These are phyloP conservation scores for Penicillium sp. DNA, from an alignment of 2,329 filamentous ascomycete species.

Conservation along the genomic window DNA sequence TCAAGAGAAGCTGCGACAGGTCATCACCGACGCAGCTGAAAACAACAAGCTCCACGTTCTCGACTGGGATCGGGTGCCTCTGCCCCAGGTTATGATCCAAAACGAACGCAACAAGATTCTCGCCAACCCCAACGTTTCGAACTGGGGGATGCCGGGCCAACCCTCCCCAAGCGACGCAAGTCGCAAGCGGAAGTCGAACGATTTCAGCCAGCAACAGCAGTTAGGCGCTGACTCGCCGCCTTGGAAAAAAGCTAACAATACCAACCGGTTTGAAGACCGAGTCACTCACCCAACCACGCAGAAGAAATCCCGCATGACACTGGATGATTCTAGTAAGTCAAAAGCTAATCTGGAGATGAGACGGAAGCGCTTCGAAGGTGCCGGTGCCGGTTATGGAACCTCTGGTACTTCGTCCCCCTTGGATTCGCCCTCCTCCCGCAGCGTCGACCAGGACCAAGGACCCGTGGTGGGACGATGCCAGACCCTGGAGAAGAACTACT, in stretches of 20 bases:
- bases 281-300: slow-evolving; percentile 64
- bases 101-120: slow-evolving; percentile 62
- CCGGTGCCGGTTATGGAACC: slow-evolving; percentile 44
- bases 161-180: slow-evolving; percentile 39
- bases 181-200: slow-evolving; percentile 83
- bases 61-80: slow-evolving; percentile 79
- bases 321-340: slow-evolving; percentile 77
- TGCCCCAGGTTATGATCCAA: slow-evolving; percentile 82
- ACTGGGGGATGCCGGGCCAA: slow-evolving; percentile 34
- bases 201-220: slow-evolving; percentile 53
- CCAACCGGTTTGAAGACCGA: slow-evolving; percentile 69
- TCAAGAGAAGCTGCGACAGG: slow-evolving; percentile 79
- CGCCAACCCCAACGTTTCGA: slow-evolving; percentile 46
- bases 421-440: slow-evolving; percentile 51
- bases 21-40: slow-evolving; percentile 81
- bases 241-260: slow-evolving; percentile 72
- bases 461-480: slow-evolving; percentile 86
- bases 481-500: slow-evolving; percentile 87
- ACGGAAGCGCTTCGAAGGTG: slow-evolving; percentile 77
- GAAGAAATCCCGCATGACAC: slow-evolving; percentile 52
- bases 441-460: slow-evolving; percentile 50
- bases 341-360: slow-evolving; percentile 84
- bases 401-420: slow-evolving; percentile 45
- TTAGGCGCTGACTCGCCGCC: slow-evolving; percentile 60
- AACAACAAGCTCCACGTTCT: slow-evolving; percentile 68